Evolutionary conservation across 2,329 filamentous ascomycete genomes (phyloP), one percentile per base, ranked within the genome.

Genomic region (Cordyceps cateniannulata): DNA sequence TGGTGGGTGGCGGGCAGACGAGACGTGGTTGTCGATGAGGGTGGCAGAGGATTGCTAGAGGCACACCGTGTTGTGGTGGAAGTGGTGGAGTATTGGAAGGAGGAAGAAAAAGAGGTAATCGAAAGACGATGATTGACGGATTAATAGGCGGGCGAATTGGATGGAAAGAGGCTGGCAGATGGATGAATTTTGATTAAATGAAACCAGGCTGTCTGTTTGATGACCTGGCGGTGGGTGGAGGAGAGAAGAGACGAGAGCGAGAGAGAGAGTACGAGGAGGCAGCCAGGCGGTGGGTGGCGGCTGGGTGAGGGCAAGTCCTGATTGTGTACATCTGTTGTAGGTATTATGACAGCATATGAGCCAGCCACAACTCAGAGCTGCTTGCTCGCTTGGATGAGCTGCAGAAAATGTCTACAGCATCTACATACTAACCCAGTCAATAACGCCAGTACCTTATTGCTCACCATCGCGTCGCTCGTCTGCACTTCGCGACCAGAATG

Each of bases 51-150:
- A 29, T 59, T 47, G 57, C 48, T 59, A 59, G 40, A 52, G 38
- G 35, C 57, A 59, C 57, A 22, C 57, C 48, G 27, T 32, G 10
- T 18, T 12, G 12, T 44, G 20, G 5, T 29, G 32, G 32, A 50
- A 50, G 18, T 35, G 32, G 57, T 59, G 57, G 48, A 59, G 57
- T 12, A 47, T 45, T 2, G n/a, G 25, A n/a, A n/a, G 20, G 29
- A 27, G 44, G 32, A 14, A 35, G 12, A 48, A 6, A 24, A 27
- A 29, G 35, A 51, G 25, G 38, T 52, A 52, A 51, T 59, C 35
- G 48, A 59, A 40, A 52, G 40, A 35, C 20, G 14, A 45, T 52
- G 57, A 59, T 59, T 59, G 57, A 59, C 38, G 57, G 57, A 59
- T 59, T 52, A 59, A 51, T 52, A n/a, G 38, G 42, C 20, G 14